Percentiles rank a stretch among this genome's conserved stretches.
Evolutionary conservation across 1,139 yeast genomes (phyloP).

Genomic region (Torulaspora globosa): DNA sequence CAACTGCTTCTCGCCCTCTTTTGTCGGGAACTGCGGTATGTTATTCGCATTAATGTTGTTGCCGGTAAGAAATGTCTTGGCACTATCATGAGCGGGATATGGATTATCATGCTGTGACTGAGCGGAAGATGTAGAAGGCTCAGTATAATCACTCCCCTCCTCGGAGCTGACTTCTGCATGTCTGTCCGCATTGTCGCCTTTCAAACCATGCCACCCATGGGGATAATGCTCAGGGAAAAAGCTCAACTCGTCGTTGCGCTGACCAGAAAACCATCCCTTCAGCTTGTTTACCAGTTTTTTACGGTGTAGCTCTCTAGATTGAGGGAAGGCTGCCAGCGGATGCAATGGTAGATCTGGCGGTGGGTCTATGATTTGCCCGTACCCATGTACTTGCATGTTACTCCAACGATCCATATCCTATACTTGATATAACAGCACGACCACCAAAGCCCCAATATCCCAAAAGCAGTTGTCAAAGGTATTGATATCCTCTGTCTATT

Average conservation of each 20-base stretch:
- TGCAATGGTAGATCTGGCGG: conserved; percentile 16
- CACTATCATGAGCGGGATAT: conserved; percentile 16
- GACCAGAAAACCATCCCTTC: conserved; percentile 11
- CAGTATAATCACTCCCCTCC: conserved; percentile 1
- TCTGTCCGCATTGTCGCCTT: background rate
- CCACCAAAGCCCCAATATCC: too few relatives aligned
- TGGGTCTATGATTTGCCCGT: conserved; percentile 9
- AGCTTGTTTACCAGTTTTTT: conserved; percentile 10
- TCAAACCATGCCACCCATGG: background rate
- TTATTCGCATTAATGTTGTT: conserved; percentile 14
- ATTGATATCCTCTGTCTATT: too few relatives aligned
- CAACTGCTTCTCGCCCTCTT: background rate
- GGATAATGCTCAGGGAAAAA: conserved; percentile 1
- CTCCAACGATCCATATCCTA: conserved; percentile 6
- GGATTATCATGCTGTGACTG: background rate
- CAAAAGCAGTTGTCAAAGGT: too few relatives aligned
- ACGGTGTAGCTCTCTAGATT: conserved; percentile 8
- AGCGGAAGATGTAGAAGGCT: background rate
- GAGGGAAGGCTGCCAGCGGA: conserved; percentile 1
- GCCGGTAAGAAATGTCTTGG: conserved; percentile 26
- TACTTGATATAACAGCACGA: background rate
- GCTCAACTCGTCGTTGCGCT: conserved; percentile 2
- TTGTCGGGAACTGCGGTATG: conserved; percentile 16
- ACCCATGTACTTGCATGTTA: background rate
- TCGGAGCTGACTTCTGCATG: background rate